Base-by-base conservation (phyloP, 768 basidiomycete species). In the Rhodotorula taiwanensis region DNA sequence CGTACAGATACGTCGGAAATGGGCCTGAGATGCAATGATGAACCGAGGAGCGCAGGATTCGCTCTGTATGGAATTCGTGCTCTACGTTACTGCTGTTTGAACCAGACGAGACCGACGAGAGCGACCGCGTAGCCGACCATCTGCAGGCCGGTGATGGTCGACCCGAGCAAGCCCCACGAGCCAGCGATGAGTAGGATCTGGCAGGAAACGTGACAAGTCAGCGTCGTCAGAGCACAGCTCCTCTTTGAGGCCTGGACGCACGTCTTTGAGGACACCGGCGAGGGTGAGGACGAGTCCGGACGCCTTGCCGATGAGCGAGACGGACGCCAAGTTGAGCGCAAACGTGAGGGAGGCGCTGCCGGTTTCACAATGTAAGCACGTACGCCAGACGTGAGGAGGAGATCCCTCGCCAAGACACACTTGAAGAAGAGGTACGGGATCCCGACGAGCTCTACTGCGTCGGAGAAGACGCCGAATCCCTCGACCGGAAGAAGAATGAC, bases 151-250 rank as follows among this genome's bases (percentile, higher is more conserved):
- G 88, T 87, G 71, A 98, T 84, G 18, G 75, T 74, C 20, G 82
- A 81, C 33, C 87, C 84, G 72, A 92, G 93, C 55, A 93, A 77
- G 52, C 88, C 75, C 41, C 94, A 91, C 2, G 89, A 89, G 47
- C 89, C 90, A 8, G 84, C 81, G 76, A 98, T 90, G 62, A 97
- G 83, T 21, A 97, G 81, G 65, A 95, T 95, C 75, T 97, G 92
- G 88, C 85, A 2, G 25, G 7, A 15, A 28, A 8, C 45, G 5
- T 4, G 25, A 27, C 43, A 25, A 23, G 45, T 28, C 45, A 47
- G 45, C 6, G 25, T 15, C 5, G 14, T 3, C 10, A 41, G 39
- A 41, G 39, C 18, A 18, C 39, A 41, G 39, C 39, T 41, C 39
- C 11, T 18, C 39, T 8, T 15, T 49, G 45, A 33, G 28, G 52